Evolutionary conservation across 768 basidiomycete genomes (phyloP).

Genomic region (Boletus fagicola): DNA sequence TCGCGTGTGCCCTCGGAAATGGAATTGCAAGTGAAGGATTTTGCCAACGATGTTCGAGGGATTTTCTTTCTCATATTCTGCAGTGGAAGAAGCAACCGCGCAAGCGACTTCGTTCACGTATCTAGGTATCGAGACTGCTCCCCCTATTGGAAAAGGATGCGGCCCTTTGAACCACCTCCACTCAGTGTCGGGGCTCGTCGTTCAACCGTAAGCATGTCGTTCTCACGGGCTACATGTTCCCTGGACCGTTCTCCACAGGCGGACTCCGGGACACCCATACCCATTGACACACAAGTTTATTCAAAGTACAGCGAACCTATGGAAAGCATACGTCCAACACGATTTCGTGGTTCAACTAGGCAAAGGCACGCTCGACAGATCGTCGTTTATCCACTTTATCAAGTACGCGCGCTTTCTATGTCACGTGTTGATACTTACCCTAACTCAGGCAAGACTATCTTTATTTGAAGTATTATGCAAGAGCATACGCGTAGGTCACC

Average conservation of each 20-base stretch:
- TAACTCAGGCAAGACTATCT: slow-evolving; percentile 70
- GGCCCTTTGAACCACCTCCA: slow-evolving; percentile 90
- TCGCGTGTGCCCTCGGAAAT: slow-evolving; percentile 66
- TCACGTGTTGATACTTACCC: neutral
- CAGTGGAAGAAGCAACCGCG: slow-evolving; percentile 58
- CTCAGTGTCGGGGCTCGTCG: slow-evolving; percentile 42
- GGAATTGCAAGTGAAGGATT: slow-evolving; percentile 35
- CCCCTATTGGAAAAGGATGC: slow-evolving; percentile 65
- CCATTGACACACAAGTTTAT: slow-evolving; percentile 70
- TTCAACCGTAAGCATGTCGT: slow-evolving; percentile 54
- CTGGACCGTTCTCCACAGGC: slow-evolving; percentile 37
- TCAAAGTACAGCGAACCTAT: slow-evolving; percentile 47
- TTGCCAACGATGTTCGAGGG: neutral
- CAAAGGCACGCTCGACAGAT: slow-evolving; percentile 59
- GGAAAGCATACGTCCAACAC: slow-evolving; percentile 80
- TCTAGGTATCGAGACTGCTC: slow-evolving; percentile 67
- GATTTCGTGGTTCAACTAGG: slow-evolving; percentile 80
- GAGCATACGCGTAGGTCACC: slow-evolving; percentile 64
- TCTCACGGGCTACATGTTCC: neutral
- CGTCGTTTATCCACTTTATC: slow-evolving; percentile 82
- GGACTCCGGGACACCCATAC: slow-evolving; percentile 57
- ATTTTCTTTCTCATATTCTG: neutral
- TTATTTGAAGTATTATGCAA: slow-evolving; percentile 80
- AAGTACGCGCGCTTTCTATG: slow-evolving; percentile 45
- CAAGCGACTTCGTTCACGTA: slow-evolving; percentile 72